Base-by-base conservation (phyloP, 306 rosid genomes). In the Lathyrus sativus region DNA sequence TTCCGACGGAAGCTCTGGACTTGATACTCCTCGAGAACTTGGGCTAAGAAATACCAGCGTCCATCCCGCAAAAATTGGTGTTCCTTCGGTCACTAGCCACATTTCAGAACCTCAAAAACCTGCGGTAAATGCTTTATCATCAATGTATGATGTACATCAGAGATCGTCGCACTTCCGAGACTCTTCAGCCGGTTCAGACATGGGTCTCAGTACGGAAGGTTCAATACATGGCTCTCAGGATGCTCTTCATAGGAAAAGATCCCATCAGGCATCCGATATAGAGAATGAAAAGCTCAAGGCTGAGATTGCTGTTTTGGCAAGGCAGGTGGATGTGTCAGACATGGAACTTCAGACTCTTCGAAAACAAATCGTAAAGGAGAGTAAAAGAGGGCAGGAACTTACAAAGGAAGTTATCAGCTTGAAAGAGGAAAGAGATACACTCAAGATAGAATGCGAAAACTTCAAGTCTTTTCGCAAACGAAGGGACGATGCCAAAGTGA, bases 341-440 rank as follows among this genome's bases (percentile, higher is more conserved):
- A 65, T 95, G 88, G 99, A 90, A 84, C 79, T 95, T 24, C 99
- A 95, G 73, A 90, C 99, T 14, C 85, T 95, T 17, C 80, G 97
- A 67, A 95, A 90, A 78, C 97, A 95, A 83, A 81, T 88, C n/a
- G 82, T 90, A 6, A 95, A 95, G 83, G 99, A 95, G 70, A 95
- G 89, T 80, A 95, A 90, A 84, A 85, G 81, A 83, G 89, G 96
- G 51, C 89, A 85, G 18, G 99, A 95, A 63, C 88, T 90, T 63
- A 77, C 85, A 1, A 88, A 81, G 72, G 97, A 95, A 74, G 76
- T 84, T 19, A 11, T 71, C 78, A 72, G 82, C 87, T 82, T 95
- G 92, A 95, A 85, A 78, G n/a, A n/a, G n/a, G n/a, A n/a, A n/a
- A n/a, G n/a, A n/a, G n/a, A n/a, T n/a, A n/a, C n/a, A n/a, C n/a